phyloP scores from a whole-genome alignment of 495 filamentous ascomycete genomes.

The Rostrohypoxylon terebratum region DNA sequence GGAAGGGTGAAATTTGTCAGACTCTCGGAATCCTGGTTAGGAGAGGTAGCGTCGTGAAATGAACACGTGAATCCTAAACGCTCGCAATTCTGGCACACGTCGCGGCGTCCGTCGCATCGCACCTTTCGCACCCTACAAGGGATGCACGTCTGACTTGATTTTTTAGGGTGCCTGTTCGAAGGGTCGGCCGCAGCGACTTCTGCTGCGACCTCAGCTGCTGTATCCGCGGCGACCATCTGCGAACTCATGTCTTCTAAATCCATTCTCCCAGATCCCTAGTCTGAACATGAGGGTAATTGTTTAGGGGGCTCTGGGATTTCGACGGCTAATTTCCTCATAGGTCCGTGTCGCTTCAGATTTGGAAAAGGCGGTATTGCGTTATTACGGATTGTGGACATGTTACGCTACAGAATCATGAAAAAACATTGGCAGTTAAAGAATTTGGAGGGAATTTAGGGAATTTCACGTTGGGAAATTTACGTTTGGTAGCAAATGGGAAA shows the following conservation, averaged over 20 bases:
- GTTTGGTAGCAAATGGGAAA: constrained; percentile 31
- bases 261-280: constrained; percentile 47
- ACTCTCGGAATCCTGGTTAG: constrained; percentile 48
- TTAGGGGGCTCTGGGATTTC: background rate
- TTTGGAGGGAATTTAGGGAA: constrained; percentile 44
- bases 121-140: constrained; percentile 64
- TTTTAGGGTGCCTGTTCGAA: constrained; percentile 50
- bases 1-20: constrained; percentile 55
- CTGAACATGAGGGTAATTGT: constrained; percentile 36
- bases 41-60: constrained; percentile 56
- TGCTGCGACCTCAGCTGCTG: constrained; percentile 51
- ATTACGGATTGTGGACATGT: constrained; percentile 42
- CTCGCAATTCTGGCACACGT: constrained; percentile 61
- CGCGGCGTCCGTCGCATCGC: constrained; percentile 60
- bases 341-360: background rate
- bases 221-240: constrained; percentile 50
- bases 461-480: constrained; percentile 39
- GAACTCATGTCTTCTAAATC: constrained; percentile 54
- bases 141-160: constrained; percentile 58
- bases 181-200: constrained; percentile 49
- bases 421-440: constrained; percentile 29
- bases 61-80: constrained; percentile 62
- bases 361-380: constrained; percentile 47
- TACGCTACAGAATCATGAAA: constrained; percentile 38
- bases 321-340: constrained; percentile 28